Percentiles rank a stretch among this genome's conserved stretches.
These are phyloP conservation scores for Yamadazyma friedrichii DNA, from an alignment of 1,139 yeast species.

Conservation along the genomic window DNA sequence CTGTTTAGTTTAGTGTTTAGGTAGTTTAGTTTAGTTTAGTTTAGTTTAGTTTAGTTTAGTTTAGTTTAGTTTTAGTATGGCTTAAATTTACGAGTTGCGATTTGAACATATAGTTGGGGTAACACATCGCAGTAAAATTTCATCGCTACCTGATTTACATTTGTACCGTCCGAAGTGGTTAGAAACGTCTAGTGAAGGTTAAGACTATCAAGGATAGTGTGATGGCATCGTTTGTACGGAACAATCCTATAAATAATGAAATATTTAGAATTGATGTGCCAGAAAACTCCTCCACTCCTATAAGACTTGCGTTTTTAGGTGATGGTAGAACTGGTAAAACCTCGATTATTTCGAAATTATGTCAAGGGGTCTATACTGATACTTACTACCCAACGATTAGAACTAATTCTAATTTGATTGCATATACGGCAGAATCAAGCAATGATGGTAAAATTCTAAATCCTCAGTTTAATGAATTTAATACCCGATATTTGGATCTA, in stretches of 20 bases:
- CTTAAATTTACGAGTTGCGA: neutral
- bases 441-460: constrained; percentile 23
- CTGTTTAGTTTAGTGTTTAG: too few species aligned
- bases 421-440: constrained; percentile 44
- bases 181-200: too few species aligned
- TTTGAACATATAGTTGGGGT: neutral
- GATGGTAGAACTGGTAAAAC: constrained; percentile 54
- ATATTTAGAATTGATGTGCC: constrained; percentile 16
- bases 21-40: too few species aligned
- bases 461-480: constrained; percentile 5
- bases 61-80: neutral
- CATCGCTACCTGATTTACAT: too few species aligned
- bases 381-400: constrained; percentile 68
- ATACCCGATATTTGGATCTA: neutral
- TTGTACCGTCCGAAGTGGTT: too few species aligned
- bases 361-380: constrained; percentile 47
- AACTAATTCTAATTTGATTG: constrained; percentile 54
- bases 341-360: constrained; percentile 48
- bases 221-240: constrained; percentile 16
- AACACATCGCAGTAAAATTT: neutral
- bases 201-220: too few species aligned
- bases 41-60: too few species aligned
- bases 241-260: constrained; percentile 10
- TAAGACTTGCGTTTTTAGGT: constrained; percentile 58
- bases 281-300: constrained; percentile 34